These are phyloP conservation scores for Penicillium decumbens DNA, from an alignment of 2,329 filamentous ascomycete genomes.

Conservation along the genomic window DNA sequence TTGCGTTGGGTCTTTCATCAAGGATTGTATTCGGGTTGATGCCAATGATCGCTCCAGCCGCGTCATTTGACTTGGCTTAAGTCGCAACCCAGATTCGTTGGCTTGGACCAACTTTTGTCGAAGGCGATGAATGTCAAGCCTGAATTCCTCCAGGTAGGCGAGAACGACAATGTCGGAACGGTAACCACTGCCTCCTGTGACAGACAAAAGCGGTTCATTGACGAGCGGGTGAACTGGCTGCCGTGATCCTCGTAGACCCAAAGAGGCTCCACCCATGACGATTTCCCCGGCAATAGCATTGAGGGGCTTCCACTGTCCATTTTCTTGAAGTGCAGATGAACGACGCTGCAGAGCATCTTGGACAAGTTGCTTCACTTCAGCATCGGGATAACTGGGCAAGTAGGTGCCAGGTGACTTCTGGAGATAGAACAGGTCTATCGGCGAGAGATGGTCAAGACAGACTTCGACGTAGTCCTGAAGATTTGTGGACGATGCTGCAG, in stretches of 20 bases:
- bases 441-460: conserved; percentile 37
- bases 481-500: conserved; percentile 6
- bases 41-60: conserved; percentile 41
- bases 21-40: conserved; percentile 35
- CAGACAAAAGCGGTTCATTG: conserved; percentile 37
- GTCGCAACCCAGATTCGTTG: conserved; percentile 29
- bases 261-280: conserved; percentile 22
- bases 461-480: conserved; percentile 26
- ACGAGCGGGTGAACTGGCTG: conserved; percentile 40
- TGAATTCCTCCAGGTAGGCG: conserved; percentile 37
- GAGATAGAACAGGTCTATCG: conserved; percentile 32
- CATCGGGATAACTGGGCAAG: conserved; percentile 14
- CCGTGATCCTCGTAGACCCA: conserved; percentile 23
- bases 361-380: conserved; percentile 9
- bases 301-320: conserved; percentile 28
- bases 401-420: conserved; percentile 27
- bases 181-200: conserved; percentile 22
- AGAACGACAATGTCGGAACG: conserved; percentile 25
- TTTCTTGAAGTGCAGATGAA: conserved; percentile 30
- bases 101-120: conserved; percentile 32
- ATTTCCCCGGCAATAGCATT: conserved; percentile 20
- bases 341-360: conserved; percentile 29
- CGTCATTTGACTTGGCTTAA: conserved; percentile 43
- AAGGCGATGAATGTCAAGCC: conserved; percentile 34
- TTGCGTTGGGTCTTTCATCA: conserved; percentile 43